Conservation (phyloP, 345 rosid species). For the Sisymbrium irio region DNA sequence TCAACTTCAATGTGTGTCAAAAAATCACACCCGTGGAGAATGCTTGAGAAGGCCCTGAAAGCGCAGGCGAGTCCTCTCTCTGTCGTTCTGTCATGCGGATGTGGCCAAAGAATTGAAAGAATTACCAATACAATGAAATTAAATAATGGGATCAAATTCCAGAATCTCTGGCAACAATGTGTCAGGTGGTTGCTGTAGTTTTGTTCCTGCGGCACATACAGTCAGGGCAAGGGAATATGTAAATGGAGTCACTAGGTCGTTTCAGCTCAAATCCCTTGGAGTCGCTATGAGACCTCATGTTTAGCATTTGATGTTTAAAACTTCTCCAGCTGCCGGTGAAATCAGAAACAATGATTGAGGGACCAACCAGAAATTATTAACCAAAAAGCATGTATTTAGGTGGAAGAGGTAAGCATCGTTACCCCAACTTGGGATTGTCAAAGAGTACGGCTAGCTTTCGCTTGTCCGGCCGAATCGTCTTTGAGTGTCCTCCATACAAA, state of each 20-base stretch:
- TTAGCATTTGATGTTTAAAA: constrained; percentile 82
- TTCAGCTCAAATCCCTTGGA: constrained; percentile 87
- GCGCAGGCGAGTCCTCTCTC: neutral
- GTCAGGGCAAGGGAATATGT: constrained; percentile 90
- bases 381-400: neutral
- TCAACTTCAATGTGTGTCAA: constrained; percentile 23
- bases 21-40: neutral
- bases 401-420: constrained; percentile 24
- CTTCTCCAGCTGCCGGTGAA: constrained; percentile 77
- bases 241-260: constrained; percentile 78
- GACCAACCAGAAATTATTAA: neutral
- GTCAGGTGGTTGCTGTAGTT: constrained; percentile 34
- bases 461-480: constrained; percentile 93
- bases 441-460: constrained; percentile 83
- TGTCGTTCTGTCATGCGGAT: neutral
- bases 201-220: constrained; percentile 88
- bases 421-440: constrained; percentile 87
- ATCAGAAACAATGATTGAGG: constrained; percentile 2
- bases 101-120: constrained; percentile 32
- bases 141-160: constrained; percentile 17
- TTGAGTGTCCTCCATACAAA: constrained; percentile 85
- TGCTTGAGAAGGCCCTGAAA: neutral
- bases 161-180: constrained; percentile 7
- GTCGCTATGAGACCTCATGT: constrained; percentile 85
- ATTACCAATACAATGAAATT: constrained; percentile 20